phyloP scores from a whole-genome alignment of 257 asterid genomes.

The Striga asiatica region DNA sequence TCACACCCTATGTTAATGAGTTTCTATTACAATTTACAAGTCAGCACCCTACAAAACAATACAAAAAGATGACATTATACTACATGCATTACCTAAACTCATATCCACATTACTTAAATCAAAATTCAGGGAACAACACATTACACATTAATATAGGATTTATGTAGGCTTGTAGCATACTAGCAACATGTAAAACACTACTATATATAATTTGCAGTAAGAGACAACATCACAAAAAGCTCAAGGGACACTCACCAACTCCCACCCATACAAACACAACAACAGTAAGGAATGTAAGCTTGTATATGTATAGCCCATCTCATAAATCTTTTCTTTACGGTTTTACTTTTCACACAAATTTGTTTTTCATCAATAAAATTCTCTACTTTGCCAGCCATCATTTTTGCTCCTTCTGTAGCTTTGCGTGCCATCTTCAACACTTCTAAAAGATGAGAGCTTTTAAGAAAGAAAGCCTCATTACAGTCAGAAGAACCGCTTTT shows the following conservation, averaged over 20 bases:
- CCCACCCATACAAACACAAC: conserved; percentile 49
- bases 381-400: conserved; percentile 9
- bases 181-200: background rate
- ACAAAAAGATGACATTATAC: background rate
- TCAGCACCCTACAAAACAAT: background rate
- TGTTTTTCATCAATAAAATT: background rate
- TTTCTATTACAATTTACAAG: background rate
- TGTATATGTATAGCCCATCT: conserved; percentile 24
- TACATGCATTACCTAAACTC: background rate
- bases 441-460: conserved; percentile 25
- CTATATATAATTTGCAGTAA: conserved; percentile 22
- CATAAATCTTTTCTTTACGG: conserved; percentile 11
- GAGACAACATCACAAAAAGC: conserved; percentile 28
- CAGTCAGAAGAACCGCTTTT: conserved; percentile 43
- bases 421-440: conserved; percentile 22
- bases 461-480: conserved; percentile 14
- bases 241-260: conserved; percentile 51
- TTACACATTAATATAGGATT: background rate
- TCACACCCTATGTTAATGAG: no score
- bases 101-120: background rate
- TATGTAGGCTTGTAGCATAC: conserved; percentile 3
- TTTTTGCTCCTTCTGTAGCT: background rate
- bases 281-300: conserved; percentile 28
- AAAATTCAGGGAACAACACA: background rate
- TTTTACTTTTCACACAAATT: background rate